phyloP scores from a whole-genome alignment of 75 land plant species.

The Larix kaempferi region DNA sequence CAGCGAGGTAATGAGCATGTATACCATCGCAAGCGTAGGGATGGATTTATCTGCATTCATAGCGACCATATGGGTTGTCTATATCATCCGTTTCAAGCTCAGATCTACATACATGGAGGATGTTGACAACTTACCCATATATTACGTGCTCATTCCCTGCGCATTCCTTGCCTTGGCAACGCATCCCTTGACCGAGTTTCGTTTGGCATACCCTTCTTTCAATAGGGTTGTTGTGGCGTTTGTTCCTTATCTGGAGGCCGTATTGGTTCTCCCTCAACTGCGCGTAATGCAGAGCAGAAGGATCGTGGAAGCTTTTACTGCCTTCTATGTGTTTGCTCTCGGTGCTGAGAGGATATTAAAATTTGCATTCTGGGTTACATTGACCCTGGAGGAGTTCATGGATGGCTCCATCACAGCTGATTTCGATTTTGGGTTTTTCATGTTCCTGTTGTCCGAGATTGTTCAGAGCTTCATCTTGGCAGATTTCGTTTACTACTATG shows the following conservation, averaged over 20 bases:
- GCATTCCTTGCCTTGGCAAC: not conserved
- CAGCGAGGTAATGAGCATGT: not conserved
- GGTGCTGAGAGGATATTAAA: constrained; percentile 14
- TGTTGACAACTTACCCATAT: not conserved
- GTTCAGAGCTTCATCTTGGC: constrained; percentile 19
- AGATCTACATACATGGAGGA: constrained; percentile 1
- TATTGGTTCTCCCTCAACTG: constrained; percentile 15
- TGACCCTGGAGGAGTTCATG: not conserved
- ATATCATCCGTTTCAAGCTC: constrained; percentile 9
- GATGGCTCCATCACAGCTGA: too few relatives aligned
- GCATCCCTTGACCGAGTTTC: not conserved
- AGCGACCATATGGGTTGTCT: constrained; percentile 16
- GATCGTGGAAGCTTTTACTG: constrained; percentile 15
- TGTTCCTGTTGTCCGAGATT: constrained; percentile 7
- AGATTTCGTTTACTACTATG: constrained; percentile 17
- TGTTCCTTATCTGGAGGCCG: constrained; percentile 6
- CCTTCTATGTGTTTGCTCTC: constrained; percentile 17
- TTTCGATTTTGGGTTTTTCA: not conserved
- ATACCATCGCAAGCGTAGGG: not conserved
- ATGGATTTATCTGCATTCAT: not conserved
- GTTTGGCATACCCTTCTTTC: too few relatives aligned
- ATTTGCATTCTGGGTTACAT: not conserved
- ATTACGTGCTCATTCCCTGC: not conserved
- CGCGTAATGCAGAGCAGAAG: constrained; percentile 10
- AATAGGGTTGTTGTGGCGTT: constrained; percentile 5